Evolutionary conservation across 2,329 filamentous ascomycete species (phyloP).

Genomic region (Aspergillus vadensis): DNA sequence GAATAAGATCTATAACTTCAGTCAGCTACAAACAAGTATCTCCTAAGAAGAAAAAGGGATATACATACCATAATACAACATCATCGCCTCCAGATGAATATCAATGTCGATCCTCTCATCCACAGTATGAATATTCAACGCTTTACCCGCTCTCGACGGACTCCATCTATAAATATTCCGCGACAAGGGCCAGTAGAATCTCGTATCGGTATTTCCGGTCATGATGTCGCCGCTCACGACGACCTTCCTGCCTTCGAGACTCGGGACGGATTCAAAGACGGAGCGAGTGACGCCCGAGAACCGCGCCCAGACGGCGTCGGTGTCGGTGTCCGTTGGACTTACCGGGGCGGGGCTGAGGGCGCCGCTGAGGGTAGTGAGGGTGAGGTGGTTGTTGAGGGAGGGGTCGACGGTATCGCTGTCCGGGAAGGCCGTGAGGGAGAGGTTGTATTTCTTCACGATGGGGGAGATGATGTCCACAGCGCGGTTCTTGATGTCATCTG

Average conservation of each 20-base stretch:
- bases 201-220: conserved; percentile 58
- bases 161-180: conserved; percentile 57
- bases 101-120: conserved; percentile 51
- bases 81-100: conserved; percentile 47
- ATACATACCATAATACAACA: conserved; percentile 45
- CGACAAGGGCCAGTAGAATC: conserved; percentile 56
- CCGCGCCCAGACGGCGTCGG: conserved; percentile 36
- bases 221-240: conserved; percentile 51
- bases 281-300: conserved; percentile 45
- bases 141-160: conserved; percentile 48
- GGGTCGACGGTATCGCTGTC: conserved; percentile 18
- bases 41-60: not conserved
- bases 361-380: conserved; percentile 32
- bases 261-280: conserved; percentile 42
- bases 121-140: conserved; percentile 53
- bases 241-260: conserved; percentile 37
- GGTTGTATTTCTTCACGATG: conserved; percentile 52
- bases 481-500: conserved; percentile 49
- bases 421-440: conserved; percentile 53
- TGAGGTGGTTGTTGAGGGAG: conserved; percentile 30
- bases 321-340: conserved; percentile 36
- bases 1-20: conserved; percentile 31
- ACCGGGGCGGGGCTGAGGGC: conserved; percentile 36
- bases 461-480: conserved; percentile 50
- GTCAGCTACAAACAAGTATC: not conserved